phyloP scores from a whole-genome alignment of 345 rosid genomes.

The Diplotaxis tenuifolia region DNA sequence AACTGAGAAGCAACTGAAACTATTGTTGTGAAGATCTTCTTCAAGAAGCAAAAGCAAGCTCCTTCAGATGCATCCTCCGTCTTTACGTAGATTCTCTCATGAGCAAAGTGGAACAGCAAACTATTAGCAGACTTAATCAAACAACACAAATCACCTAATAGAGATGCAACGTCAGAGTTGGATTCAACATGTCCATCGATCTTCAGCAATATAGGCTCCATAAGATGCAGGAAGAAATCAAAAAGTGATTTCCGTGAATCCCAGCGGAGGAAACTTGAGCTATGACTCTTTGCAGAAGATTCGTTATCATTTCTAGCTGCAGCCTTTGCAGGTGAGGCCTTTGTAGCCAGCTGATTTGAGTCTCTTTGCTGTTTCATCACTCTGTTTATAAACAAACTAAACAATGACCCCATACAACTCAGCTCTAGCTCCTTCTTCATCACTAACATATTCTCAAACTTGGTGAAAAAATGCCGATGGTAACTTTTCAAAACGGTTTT shows the following conservation, averaged over 20 bases:
- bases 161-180: conserved; percentile 38
- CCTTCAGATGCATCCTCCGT: conserved; percentile 81
- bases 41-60: conserved; percentile 68
- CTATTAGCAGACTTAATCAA: conserved; percentile 54
- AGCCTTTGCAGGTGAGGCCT: conserved; percentile 40
- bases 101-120: conserved; percentile 51
- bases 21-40: conserved; percentile 50
- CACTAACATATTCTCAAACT: conserved; percentile 47
- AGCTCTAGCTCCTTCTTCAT: conserved; percentile 45
- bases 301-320: conserved; percentile 30
- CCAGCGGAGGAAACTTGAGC: conserved; percentile 46
- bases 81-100: conserved; percentile 56
- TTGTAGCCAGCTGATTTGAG: conserved; percentile 37
- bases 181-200: conserved; percentile 48
- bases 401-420: conserved; percentile 62
- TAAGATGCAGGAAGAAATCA: conserved; percentile 74
- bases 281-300: conserved; percentile 39
- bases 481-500: conserved; percentile 58
- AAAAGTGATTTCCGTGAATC: conserved; percentile 69
- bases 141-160: conserved; percentile 46
- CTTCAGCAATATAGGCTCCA: conserved; percentile 71
- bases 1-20: conserved; percentile 51
- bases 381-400: conserved; percentile 58
- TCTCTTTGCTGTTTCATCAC: conserved; percentile 57
- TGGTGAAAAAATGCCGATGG: conserved; percentile 76